Evolutionary conservation across 345 rosid species (phyloP).

Genomic region (Populus euphratica): DNA sequence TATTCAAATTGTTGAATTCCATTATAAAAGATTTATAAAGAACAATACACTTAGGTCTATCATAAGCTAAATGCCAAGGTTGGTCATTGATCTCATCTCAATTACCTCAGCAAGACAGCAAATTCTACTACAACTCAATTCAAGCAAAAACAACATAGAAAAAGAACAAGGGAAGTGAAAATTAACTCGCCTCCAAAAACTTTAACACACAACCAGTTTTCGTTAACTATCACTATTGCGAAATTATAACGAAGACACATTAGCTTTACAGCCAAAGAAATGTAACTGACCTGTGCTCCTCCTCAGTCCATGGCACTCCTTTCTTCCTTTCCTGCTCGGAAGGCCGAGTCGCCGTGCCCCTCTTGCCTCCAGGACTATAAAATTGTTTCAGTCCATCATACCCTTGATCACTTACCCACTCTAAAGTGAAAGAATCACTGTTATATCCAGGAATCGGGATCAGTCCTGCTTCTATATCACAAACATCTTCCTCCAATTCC

Average conservation of each 20-base stretch:
- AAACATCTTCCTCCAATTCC: constrained; percentile 88
- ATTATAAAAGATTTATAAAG: neutral
- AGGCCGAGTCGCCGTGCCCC: constrained; percentile 51
- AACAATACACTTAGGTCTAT: neutral
- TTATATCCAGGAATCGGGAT: constrained; percentile 80
- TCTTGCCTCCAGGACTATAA: constrained; percentile 58
- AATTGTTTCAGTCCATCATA: constrained; percentile 44
- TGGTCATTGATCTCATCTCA: neutral
- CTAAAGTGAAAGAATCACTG: constrained; percentile 74
- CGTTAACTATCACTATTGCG: neutral
- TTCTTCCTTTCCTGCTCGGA: constrained; percentile 92
- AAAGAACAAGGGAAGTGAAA: neutral
- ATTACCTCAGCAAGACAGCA: neutral
- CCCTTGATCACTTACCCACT: constrained; percentile 53
- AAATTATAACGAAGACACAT: neutral
- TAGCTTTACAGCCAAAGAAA: neutral
- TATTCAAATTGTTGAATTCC: neutral
- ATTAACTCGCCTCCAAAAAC: neutral
- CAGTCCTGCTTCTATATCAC: constrained; percentile 89
- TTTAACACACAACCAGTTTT: neutral
- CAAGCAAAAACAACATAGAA: neutral
- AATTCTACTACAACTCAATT: neutral
- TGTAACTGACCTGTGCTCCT: constrained; percentile 80
- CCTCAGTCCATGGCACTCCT: constrained; percentile 99
- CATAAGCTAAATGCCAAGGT: neutral